Evolutionary conservation across 2,329 filamentous ascomycete genomes (phyloP).

Genomic region (Calonectria honghensis): DNA sequence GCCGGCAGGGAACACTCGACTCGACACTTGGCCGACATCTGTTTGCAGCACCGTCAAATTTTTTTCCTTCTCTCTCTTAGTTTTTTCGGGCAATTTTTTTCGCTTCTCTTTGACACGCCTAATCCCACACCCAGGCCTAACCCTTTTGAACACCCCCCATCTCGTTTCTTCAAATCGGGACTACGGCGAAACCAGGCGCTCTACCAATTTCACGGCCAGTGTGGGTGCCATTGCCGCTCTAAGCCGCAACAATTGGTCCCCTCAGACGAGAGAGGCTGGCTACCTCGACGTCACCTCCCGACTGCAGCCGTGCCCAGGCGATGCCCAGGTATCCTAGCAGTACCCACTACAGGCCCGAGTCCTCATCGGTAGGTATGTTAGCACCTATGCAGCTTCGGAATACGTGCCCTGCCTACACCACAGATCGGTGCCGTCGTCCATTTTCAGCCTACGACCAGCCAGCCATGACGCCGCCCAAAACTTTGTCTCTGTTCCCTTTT

Average conservation of each 20-base stretch:
- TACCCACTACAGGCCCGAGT: constrained; percentile 49
- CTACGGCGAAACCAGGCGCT: constrained; percentile 49
- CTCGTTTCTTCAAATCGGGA: constrained; percentile 51
- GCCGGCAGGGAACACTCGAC: constrained; percentile 47
- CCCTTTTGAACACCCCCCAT: constrained; percentile 35
- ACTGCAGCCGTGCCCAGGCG: constrained; percentile 43
- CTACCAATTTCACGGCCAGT: constrained; percentile 49
- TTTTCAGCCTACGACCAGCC: constrained; percentile 24
- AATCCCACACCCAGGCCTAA: constrained; percentile 30
- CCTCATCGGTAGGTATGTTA: constrained; percentile 37
- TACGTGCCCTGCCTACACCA: constrained; percentile 34
- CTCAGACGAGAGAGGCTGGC: constrained; percentile 31
- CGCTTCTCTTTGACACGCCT: constrained; percentile 41
- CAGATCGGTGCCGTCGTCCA: constrained; percentile 38
- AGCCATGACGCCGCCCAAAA: constrained; percentile 42
- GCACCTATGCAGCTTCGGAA: constrained; percentile 24
- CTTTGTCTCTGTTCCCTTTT: constrained; percentile 37
- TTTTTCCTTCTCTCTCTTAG: constrained; percentile 43
- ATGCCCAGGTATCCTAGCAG: constrained; percentile 47
- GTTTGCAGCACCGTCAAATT: constrained; percentile 53
- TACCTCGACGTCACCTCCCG: constrained; percentile 47
- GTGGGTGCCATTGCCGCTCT: constrained; percentile 55
- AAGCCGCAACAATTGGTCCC: constrained; percentile 53
- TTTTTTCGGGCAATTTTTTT: constrained; percentile 47
- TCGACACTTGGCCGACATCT: constrained; percentile 51